Evolutionary conservation across 2,329 filamentous ascomycete genomes (phyloP), one percentile per base, ranked within the genome.

Genomic region (Trichothecium sympodiale): DNA sequence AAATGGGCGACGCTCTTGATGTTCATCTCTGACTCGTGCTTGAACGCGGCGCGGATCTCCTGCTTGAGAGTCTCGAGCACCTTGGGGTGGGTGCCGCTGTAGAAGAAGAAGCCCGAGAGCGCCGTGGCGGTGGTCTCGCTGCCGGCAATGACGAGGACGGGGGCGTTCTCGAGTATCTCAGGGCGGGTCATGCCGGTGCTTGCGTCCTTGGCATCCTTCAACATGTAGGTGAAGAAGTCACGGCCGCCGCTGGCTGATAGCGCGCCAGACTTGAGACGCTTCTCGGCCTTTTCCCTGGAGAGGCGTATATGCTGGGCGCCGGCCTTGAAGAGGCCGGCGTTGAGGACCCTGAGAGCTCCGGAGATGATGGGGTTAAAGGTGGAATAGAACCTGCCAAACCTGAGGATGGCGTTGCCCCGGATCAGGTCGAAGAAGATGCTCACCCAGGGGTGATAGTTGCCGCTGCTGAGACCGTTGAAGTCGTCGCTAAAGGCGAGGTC

Each of bases 71-170:
- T n/a, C 3, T 8, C 9, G n/a, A 18, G 17, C 5, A 16, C 29
- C 10, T 30, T 25, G 17, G 34, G 34, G 15, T 36, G 10, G 10
- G 8, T 29, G 26, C 17, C 14, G 7, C 10, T 16, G 17, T 29
- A 36, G 13, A 36, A 36, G 27, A 30, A 29, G 2, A 36, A 14
- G 2, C 64, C 65, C 0, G 53, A 47, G 3, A 69, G 46, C 3
- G 57, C 46, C 0, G 64, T 64, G 0, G 64, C 64, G 0, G 63
- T 68, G 0, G 65, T 69, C 36, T 69, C 64, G 4, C 53, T 58
- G 0, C 65, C 65, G 0, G 59, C 65, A 16, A 33, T n/a, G 14
- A 30, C 18, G 10, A 32, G 26, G n/a, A 38, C 8, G 16, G 10
- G 8, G 8, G 25, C 10, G 29, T 33, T 37, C 4, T 17, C 14